Evolutionary conservation across 2,329 filamentous ascomycete genomes (phyloP), one percentile per base, ranked within the genome.

Genomic region (Tolypocladium ovalisporum): DNA sequence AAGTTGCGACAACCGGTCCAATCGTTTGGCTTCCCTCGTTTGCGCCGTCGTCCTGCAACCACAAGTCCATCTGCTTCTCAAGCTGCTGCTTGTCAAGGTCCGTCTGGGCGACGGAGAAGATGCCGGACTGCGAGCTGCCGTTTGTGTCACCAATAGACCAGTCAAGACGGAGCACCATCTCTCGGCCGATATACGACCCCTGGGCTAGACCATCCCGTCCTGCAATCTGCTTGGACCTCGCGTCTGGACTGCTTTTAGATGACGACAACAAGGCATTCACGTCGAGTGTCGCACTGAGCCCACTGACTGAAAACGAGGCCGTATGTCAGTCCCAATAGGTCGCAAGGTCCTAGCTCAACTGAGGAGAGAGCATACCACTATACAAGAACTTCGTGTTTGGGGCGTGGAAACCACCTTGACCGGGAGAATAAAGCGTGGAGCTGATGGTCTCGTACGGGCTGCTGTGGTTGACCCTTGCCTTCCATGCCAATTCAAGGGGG

Each of bases 71-170:
- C 29, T 52, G 2, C 17, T 8, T 1, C 19, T 2, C 0, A 19
- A 34, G 17, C 2, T 2, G 2, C 13, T 8, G 6, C 10, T 4
- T 22, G 19, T 35, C 29, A 19, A 0, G 9, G 13, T n/a, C 10
- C 13, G 4, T 27, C 27, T 36, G 7, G 42, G 54, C 56, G 24
- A 63, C 58, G 52, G 60, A 63, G 52, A 64, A 64, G 52, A 63
- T 37, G n/a, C 61, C 58, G 3, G 63, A 62, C 42, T 59, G 54
- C 19, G 60, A 57, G 49, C 24, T 58, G 29, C 60, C 60, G 1
- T 22, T 3, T 10, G 27, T 22, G 5, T 40, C 24, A 13, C 35
- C 19, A 4, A 39, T 42, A 27, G 53, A 35, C 63, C 63, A 65
- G 42, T 56, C 40, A 36, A 65, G 56, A 24, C 56, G 36, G 3